Evolutionary conservation across 441 rosid species (phyloP), one percentile per base, ranked within the genome.

Genomic region (Theobroma grandiflorum): DNA sequence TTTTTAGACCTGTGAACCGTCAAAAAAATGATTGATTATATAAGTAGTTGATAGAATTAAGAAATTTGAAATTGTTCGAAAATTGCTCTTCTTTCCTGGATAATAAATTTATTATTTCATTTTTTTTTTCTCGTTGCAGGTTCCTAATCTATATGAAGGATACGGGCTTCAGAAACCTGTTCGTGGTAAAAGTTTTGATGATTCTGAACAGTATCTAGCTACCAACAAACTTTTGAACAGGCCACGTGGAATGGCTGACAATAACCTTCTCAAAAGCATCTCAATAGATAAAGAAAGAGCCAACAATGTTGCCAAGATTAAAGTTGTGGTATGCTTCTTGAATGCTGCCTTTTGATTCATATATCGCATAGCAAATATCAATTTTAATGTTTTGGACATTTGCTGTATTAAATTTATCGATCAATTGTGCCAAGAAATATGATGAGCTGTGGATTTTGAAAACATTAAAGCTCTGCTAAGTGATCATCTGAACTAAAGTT

Each of bases 251-350:
- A 75, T 78, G 79, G 81, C 86, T 4, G 92, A 90, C 64, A 88
- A 82, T 74, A 82, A 55, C 79, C 85, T 88, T 80, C 81, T 82
- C 52, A 92, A 86, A 80, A 90, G 90, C 81, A 85, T 89, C 68
- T 79, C 89, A 16, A 80, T 73, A 55, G 97, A 95, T 78, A 92
- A 83, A 77, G 91, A 89, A 69, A 90, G 85, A 79, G 88, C 89
- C 65, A 91, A 88, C 82, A 87, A 81, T 86, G 99, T 95, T 72
- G 97, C 99, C n/a, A 95, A 91, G 89, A 95, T 93, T 82, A 95
- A 95, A 95, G 98, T 93, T 45, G 97, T 92, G 94, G 99, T 93
- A 90, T 55, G 91, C 77, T 64, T 49, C 33, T 63, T 71, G 77
- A 69, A 22, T 14, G 55, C 33, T 12, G 38, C 43, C 16, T 49